Base-by-base conservation (phyloP, 768 basidiomycete species). In the Tremella yokohamensis region DNA sequence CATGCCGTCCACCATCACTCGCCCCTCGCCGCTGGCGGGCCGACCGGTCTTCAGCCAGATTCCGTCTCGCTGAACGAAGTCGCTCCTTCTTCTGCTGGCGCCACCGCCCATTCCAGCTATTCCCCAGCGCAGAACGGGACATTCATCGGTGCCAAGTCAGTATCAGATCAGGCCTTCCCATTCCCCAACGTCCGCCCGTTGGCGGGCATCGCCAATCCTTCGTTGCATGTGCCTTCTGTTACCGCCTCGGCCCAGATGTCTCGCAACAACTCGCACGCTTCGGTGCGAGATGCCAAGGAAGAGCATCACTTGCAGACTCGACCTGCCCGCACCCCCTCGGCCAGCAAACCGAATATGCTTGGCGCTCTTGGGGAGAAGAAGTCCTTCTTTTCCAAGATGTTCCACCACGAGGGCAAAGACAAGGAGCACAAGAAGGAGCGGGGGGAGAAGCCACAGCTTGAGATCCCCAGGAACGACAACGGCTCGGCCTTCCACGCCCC, bases 371-470 rank as follows among this genome's bases (percentile, higher is more conserved):
- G 67, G 13, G 68, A 66, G 49, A 75, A 75, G 69, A 74, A 74
- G 60, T 61, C 59, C 9, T 73, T 77, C 61, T 70, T 77, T 38
- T 72, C 74, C 49, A 70, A 69, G 50, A 76, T 76, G 72, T 70
- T 76, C 57, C 74, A 76, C 50, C 58, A 62, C 22, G 63, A 63
- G 12, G 39, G 34, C 11, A 68, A 60, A 49, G 59, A 60, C 15
- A 59, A 64, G 37, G 53, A 63, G 8, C 48, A 59, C 20, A 57
- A 65, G 52, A 26, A 60, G 11, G 56, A 60, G 24, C 48, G 60
- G 9, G 56, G 64, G 39, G 55, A 63, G 11, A 57, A 61, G 8
- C 56, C 54, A n/a, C 57, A 61, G 25, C 54, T 70, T 19, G 68
- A 73, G 13, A 52, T 69, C 37, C 62, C 65, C 18, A 52, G 63